Conservation (phyloP, 2,329 filamentous ascomycete genomes). For the Apiospora marii region DNA sequence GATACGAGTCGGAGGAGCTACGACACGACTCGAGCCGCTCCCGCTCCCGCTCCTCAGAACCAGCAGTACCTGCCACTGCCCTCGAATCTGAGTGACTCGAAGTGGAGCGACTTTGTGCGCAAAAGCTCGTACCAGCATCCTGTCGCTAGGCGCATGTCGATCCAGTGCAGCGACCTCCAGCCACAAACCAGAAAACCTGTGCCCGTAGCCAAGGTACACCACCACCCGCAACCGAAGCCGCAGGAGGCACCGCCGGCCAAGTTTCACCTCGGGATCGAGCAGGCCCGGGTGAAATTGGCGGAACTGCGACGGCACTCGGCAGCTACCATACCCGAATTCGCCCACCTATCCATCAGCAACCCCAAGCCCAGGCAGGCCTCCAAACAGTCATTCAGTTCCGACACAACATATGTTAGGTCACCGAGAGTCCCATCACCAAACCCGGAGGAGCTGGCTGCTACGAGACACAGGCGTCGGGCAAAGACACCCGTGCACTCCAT, state of each 20-base stretch:
- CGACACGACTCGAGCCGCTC: neutral
- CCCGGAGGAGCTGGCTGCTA: neutral
- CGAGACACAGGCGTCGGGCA: conserved; percentile 51
- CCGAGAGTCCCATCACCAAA: neutral
- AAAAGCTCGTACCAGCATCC: conserved; percentile 38
- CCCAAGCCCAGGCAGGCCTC: conserved; percentile 29
- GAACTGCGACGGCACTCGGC: conserved; percentile 30
- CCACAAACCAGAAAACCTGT: conserved; percentile 11
- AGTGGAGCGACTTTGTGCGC: conserved; percentile 41
- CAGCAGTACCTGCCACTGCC: conserved; percentile 29
- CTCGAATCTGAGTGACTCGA: conserved; percentile 35
- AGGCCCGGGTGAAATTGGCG: conserved; percentile 28
- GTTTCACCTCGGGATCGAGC: conserved; percentile 20
- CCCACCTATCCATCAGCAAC: conserved; percentile 45
- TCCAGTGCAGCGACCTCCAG: conserved; percentile 2
- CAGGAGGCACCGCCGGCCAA: neutral
- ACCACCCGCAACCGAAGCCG: neutral
- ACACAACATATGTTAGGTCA: neutral
- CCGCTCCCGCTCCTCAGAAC: neutral
- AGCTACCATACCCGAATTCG: conserved; percentile 36
- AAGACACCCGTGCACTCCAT: conserved; percentile 61
- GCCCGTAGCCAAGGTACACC: neutral
- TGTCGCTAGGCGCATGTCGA: conserved; percentile 26
- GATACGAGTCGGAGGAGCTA: neutral
- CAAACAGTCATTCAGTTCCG: neutral